Evolutionary conservation across 306 rosid genomes (phyloP).

Genomic region (Abrus precatorius): DNA sequence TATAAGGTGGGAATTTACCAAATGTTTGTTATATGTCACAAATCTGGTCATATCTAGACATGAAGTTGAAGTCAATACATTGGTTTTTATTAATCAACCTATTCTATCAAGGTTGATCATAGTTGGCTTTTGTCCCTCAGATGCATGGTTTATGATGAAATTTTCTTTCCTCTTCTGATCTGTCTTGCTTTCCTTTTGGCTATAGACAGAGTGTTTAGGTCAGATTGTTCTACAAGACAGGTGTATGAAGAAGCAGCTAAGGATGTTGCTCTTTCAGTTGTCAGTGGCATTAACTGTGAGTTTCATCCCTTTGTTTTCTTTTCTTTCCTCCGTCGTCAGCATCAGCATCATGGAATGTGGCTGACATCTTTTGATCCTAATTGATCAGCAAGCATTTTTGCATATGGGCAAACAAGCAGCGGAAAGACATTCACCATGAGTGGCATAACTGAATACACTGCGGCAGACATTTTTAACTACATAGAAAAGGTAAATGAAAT

Average conservation of each 20-base stretch:
- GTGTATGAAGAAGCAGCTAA: conserved; percentile 94
- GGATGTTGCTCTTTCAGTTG: conserved; percentile 91
- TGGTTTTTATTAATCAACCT: conserved; percentile 25
- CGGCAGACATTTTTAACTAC: conserved; percentile 80
- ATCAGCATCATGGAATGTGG: conserved; percentile 33
- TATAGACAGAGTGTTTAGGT: conserved; percentile 86
- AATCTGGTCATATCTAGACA: conserved; percentile 36
- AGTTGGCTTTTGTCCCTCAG: conserved; percentile 12
- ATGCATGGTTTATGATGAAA: conserved; percentile 23
- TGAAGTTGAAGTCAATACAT: conserved; percentile 35
- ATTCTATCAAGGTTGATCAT: conserved; percentile 18
- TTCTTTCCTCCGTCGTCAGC: conserved; percentile 41
- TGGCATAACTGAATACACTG: conserved; percentile 85
- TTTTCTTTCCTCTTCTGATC: conserved; percentile 48
- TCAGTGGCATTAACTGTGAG: conserved; percentile 94
- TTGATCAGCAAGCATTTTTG: conserved; percentile 91
- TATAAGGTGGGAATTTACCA: conserved; percentile 15
- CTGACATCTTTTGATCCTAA: conserved; percentile 14
- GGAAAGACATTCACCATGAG: conserved; percentile 98
- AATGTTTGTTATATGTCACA: conserved; percentile 32
- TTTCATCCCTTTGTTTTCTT: conserved; percentile 37
- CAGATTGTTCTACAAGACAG: conserved; percentile 80
- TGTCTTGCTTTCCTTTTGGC: conserved; percentile 40
- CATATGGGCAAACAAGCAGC: conserved; percentile 99
- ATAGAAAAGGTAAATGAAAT: conserved; percentile 66